Conservation (phyloP, 2,329 filamentous ascomycete genomes). For the Diaporthe velutina region DNA sequence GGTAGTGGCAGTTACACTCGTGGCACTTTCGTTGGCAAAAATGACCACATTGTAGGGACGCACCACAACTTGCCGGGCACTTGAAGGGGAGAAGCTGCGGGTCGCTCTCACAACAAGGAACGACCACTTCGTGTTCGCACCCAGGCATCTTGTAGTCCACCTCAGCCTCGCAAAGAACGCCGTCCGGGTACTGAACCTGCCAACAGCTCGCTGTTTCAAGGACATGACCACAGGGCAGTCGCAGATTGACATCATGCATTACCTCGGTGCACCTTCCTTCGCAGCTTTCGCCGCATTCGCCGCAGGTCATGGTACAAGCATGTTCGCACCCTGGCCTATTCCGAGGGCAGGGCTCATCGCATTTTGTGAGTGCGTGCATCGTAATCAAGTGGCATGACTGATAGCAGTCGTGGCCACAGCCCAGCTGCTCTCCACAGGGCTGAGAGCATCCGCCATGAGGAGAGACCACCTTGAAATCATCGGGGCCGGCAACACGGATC, state of each 20-base stretch:
- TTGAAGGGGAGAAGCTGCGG: slow-evolving; percentile 54
- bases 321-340: slow-evolving; percentile 58
- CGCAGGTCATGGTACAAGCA: slow-evolving; percentile 57
- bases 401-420: slow-evolving; percentile 47
- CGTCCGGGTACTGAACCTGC: slow-evolving; percentile 56
- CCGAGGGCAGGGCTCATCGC: slow-evolving; percentile 59
- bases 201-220: slow-evolving; percentile 51
- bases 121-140: slow-evolving; percentile 66
- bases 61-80: slow-evolving; percentile 64
- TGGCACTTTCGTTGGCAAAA: slow-evolving; percentile 63
- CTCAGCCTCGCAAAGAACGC: slow-evolving; percentile 60
- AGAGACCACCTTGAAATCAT: neutral
- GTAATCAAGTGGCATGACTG: slow-evolving; percentile 61
- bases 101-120: slow-evolving; percentile 62
- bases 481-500: neutral
- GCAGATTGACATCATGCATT: slow-evolving; percentile 48
- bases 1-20: slow-evolving; percentile 57
- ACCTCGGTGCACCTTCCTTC: slow-evolving; percentile 50
- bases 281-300: slow-evolving; percentile 62
- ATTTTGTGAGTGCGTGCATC: slow-evolving; percentile 60
- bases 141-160: slow-evolving; percentile 63
- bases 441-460: neutral
- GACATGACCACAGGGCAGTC: slow-evolving; percentile 56
- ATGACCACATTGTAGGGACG: slow-evolving; percentile 69
- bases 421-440: neutral